Base-by-base conservation (phyloP, 495 filamentous ascomycete genomes). In the Talaromyces ruber region DNA sequence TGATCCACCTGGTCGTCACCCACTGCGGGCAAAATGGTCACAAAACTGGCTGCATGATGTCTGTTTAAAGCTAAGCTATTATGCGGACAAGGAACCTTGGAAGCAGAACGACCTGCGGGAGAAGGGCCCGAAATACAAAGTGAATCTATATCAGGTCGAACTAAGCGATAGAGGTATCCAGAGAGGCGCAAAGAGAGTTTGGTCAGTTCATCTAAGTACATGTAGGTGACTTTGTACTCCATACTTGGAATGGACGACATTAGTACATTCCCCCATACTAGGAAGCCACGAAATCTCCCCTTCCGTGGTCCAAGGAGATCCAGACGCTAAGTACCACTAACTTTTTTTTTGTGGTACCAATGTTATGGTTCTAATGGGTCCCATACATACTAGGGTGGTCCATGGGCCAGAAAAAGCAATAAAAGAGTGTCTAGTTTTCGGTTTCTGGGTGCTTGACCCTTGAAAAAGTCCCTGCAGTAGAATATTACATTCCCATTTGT, bases 341-440 rank as follows among this genome's bases (percentile, higher is more conserved):
- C 50, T 14, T 14, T 53, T 53, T 24, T 57, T 24, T 57, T 30
- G 54, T 34, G 29, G 54, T 57, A 57, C 54, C 54, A 57, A 18
- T 21, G 21, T 57, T 22, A 18, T 57, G 26, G 54, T 30, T 57
- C 54, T 34, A 29, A 57, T 57, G 54, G 54, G 54, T 57, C 54
- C 34, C 29, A 25, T 16, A 21, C 54, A 21, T 52, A 25, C 47
- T 53, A 53, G 50, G 25, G 21, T 47, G n/a, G 50, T 12, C 50
- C 21, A 53, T 53, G 50, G 16, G 22, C 24, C 9, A 53, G 50
- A 28, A 24, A 53, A 53, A 26, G 21, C 9, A 53, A 53, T 7
- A 4, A 25, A 53, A 22, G n/a, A 53, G 22, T 53, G 50, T 53
- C 22, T 24, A 11, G 21, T 53, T 53, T 53, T 53, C 50, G 25